These are phyloP conservation scores for Phytophthora vignae DNA, from an alignment of 352 stramenopile genomes.

Conservation along the genomic window DNA sequence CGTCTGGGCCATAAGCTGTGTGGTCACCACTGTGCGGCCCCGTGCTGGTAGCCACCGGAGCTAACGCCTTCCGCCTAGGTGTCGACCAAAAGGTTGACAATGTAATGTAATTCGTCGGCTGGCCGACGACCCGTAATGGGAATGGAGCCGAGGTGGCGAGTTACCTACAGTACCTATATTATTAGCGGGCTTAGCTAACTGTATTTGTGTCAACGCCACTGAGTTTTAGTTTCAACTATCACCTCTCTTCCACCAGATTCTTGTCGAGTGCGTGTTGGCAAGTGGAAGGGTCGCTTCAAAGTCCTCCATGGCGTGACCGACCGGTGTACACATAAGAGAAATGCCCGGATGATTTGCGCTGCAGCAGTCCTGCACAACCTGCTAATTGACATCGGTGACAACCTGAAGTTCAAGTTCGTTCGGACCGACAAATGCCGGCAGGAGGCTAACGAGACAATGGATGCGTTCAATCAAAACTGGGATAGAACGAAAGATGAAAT, in stretches of 20 bases:
- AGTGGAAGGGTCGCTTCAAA: background rate
- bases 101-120: no score
- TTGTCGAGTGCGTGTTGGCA: background rate
- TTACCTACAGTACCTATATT: no score
- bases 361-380: background rate
- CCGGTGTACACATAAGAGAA: background rate
- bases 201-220: no score
- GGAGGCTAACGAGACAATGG: background rate
- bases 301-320: background rate
- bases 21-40: no score
- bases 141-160: no score
- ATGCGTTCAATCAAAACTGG: background rate
- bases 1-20: no score
- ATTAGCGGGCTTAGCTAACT: no score
- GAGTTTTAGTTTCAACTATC: background rate
- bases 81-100: no score
- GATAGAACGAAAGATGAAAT: slow-evolving; percentile 3
- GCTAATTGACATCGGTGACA: background rate
- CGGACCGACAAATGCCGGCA: background rate
- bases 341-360: background rate
- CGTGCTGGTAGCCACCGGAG: no score
- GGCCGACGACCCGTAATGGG: no score
- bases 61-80: no score
- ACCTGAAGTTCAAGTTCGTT: background rate
- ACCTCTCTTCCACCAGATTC: background rate